Evolutionary conservation across 352 stramenopile species (phyloP).

Genomic region (Phytophthora constricta): DNA sequence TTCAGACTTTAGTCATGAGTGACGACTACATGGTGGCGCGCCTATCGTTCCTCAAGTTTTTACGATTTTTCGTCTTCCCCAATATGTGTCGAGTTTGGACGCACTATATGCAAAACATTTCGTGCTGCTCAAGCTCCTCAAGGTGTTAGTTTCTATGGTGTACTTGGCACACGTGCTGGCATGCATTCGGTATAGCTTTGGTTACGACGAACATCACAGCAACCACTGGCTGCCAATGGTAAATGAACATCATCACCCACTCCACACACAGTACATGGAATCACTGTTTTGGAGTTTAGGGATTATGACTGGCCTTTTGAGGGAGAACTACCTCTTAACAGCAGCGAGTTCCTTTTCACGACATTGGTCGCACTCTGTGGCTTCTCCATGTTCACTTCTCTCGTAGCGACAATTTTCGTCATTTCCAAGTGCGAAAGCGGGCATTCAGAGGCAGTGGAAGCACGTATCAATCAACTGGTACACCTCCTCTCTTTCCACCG

Average conservation of each 20-base stretch:
- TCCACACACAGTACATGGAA: constrained; percentile 49
- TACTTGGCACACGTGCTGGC: constrained; percentile 65
- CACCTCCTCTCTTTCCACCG: constrained; percentile 74
- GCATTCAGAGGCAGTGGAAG: constrained; percentile 60
- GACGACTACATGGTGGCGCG: constrained; percentile 30
- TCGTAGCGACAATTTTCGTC: constrained; percentile 82
- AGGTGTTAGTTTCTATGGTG: constrained; percentile 56
- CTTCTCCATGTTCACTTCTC: constrained; percentile 72
- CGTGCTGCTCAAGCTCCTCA: constrained; percentile 50
- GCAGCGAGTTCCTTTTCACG: constrained; percentile 69
- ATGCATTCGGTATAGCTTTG: constrained; percentile 66
- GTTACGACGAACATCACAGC: constrained; percentile 49
- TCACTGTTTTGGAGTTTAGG: constrained; percentile 76
- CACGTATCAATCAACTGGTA: constrained; percentile 75
- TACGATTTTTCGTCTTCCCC: constrained; percentile 50
- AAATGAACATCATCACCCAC: constrained; percentile 31
- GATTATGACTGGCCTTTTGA: constrained; percentile 70
- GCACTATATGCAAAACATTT: constrained; percentile 74
- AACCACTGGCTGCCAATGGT: constrained; percentile 61
- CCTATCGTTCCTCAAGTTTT: constrained; percentile 44
- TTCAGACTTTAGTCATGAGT: constrained; percentile 6
- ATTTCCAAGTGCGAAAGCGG: constrained; percentile 83
- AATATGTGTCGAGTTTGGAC: constrained; percentile 61
- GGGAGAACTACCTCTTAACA: constrained; percentile 58
- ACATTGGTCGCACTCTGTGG: constrained; percentile 67